A percentile compares a stretch with the other conserved stretches of the same genome.
These are phyloP conservation scores for Hydrangea macrophylla DNA, from an alignment of 148 eudicot genomes.

Conservation along the genomic window DNA sequence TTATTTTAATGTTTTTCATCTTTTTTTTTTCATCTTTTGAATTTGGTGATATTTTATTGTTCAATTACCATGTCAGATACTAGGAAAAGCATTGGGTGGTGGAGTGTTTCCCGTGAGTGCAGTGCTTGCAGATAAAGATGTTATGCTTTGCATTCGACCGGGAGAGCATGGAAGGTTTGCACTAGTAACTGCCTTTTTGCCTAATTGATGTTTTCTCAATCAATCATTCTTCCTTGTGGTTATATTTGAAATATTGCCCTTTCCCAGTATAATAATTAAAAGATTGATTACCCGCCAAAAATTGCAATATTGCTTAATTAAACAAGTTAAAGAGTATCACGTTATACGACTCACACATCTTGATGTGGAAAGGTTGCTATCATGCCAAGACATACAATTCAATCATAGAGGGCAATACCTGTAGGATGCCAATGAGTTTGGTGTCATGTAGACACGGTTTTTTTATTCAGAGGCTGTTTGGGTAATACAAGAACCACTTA, in stretches of 20 bases:
- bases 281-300: too few relatives aligned
- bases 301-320: background rate
- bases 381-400: constrained; percentile 2
- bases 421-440: background rate
- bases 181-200: constrained; percentile 1
- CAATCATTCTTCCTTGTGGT: background rate
- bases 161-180: constrained; percentile 99
- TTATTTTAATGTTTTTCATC: too few relatives aligned
- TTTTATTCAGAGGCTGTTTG: background rate
- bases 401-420: too few relatives aligned
- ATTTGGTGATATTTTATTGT: too few relatives aligned
- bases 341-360: background rate
- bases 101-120: constrained; percentile 98
- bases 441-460: background rate
- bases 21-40: too few relatives aligned
- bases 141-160: constrained; percentile 89
- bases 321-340: background rate
- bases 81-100: constrained; percentile 99
- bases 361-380: background rate
- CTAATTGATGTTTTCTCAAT: background rate
- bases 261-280: too few relatives aligned
- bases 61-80: too few relatives aligned
- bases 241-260: background rate
- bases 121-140: constrained; percentile 95
- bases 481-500: too few relatives aligned